Base-by-base conservation (phyloP, 768 basidiomycete species). In the Boletus coccyginus region DNA sequence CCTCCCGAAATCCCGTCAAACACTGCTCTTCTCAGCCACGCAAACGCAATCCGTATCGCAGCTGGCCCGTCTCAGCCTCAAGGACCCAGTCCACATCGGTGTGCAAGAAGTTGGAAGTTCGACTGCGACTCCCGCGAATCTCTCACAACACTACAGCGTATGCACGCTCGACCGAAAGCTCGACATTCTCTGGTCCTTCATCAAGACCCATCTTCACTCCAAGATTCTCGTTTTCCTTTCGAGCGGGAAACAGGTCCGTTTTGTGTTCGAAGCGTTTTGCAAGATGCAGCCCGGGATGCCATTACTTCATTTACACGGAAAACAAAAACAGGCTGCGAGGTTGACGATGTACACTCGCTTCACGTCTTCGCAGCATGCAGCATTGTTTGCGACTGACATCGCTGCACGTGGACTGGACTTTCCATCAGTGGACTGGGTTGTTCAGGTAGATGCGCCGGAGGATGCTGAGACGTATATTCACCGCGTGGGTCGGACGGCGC, bases 391-490 rank as follows among this genome's bases (percentile, higher is more conserved):
- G 17, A 99, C 96, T 12, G 96, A 99, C 68, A 88, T 99, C 57
- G 96, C 96, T 36, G 93, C 96, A 6, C 86, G 96, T 55, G 96
- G 96, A 1, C 78, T 98, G 54, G 96, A 99, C 73, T 99, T 99
- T 73, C 96, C 97, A 5, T 82, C 90, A 0, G 87, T 99, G 21
- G 92, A 97, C 71, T 98, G 96, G 96, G 96, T 99, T 2, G 68
- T 99, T 31, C 96, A 99, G 69, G 75, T 94, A 13, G 96, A 99
- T 70, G 92, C 92, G 3, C 96, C 96, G 0, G 96, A 99, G 73
- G 96, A 99, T 66, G 93, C 89, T 7, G 94, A 97, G 46, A 99
- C 94, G 12, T 98, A 99, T 70, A 93, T 99, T 40, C 96, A 99
- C 70, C 86, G 96, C 32, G 95, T 99, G 3, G 96, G 96, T 0